phyloP scores from a whole-genome alignment of 805 yeast species.

The Lachancea sp. region DNA sequence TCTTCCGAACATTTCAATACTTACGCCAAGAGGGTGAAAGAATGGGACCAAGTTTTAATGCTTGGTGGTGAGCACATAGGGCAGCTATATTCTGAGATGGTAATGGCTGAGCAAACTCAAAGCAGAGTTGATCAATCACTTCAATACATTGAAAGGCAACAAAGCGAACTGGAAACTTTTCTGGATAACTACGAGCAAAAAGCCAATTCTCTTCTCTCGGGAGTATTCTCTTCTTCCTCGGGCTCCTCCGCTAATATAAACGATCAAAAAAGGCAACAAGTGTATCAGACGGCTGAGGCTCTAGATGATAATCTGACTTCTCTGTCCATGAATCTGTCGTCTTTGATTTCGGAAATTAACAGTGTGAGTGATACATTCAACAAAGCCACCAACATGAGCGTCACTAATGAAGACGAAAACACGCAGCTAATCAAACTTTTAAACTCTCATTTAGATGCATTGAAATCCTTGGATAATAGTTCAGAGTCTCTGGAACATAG shows the following conservation, averaged over 20 bases:
- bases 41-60: conserved; percentile 82
- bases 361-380: conserved; percentile 76
- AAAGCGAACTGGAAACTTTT: conserved; percentile 78
- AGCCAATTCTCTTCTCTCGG: conserved; percentile 34
- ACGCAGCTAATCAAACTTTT: conserved; percentile 73
- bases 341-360: conserved; percentile 76
- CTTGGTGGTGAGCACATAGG: conserved; percentile 81
- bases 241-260: conserved; percentile 32
- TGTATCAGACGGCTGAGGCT: conserved; percentile 79
- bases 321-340: conserved; percentile 67
- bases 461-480: conserved; percentile 77
- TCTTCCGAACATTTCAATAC: conserved; percentile 68
- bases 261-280: conserved; percentile 84
- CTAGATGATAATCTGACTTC: conserved; percentile 75
- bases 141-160: conserved; percentile 82
- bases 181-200: conserved; percentile 69
- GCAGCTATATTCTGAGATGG: conserved; percentile 66
- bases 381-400: conserved; percentile 41
- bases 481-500: conserved; percentile 64
- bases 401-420: conserved; percentile 33
- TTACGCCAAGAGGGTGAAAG: conserved; percentile 66
- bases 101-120: conserved; percentile 81
- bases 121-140: conserved; percentile 80
- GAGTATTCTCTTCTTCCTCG: conserved; percentile 31
- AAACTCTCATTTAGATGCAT: conserved; percentile 82